Evolutionary conservation across 2,329 filamentous ascomycete genomes (phyloP).

Genomic region (Teratosphaeriaceae sp.): DNA sequence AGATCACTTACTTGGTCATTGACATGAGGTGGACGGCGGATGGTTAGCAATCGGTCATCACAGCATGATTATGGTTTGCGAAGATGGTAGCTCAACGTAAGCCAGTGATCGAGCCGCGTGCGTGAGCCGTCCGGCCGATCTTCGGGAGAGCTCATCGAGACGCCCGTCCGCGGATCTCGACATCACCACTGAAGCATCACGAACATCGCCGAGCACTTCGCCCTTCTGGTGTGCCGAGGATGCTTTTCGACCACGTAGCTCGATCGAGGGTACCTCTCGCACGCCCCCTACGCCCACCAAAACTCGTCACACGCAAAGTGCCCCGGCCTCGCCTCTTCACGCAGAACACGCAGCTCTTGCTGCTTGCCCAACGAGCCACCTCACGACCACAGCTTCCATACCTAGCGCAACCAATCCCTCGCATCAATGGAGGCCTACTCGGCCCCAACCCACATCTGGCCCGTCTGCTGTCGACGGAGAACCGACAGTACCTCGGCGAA

Average conservation of each 20-base stretch:
- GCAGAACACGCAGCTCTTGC: slow-evolving; percentile 47
- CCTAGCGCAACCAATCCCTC: slow-evolving; percentile 48
- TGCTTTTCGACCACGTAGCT: slow-evolving; percentile 6
- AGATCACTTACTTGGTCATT: background rate
- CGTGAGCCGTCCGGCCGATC: background rate
- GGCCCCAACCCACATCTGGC: slow-evolving; percentile 36
- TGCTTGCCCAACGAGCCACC: slow-evolving; percentile 43
- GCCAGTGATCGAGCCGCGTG: slow-evolving; percentile 1
- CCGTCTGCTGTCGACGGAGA: slow-evolving; percentile 74
- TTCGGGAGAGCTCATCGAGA: no score
- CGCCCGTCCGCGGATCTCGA: no score
- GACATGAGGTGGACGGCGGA: background rate
- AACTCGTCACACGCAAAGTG: background rate
- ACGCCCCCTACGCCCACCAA: slow-evolving; percentile 11
- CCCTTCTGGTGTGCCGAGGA: background rate
- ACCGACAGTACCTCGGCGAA: slow-evolving; percentile 61
- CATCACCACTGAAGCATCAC: no score
- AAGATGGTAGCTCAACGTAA: background rate
- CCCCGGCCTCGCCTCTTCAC: slow-evolving; percentile 49
- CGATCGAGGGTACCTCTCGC: slow-evolving; percentile 6
- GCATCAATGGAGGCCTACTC: slow-evolving; percentile 12
- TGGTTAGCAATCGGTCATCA: background rate
- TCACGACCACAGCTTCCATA: slow-evolving; percentile 59
- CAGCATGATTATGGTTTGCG: background rate
- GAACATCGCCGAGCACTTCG: no score